Base-by-base conservation (phyloP, 1,139 yeast genomes). In the Zygoascus meyerae region DNA sequence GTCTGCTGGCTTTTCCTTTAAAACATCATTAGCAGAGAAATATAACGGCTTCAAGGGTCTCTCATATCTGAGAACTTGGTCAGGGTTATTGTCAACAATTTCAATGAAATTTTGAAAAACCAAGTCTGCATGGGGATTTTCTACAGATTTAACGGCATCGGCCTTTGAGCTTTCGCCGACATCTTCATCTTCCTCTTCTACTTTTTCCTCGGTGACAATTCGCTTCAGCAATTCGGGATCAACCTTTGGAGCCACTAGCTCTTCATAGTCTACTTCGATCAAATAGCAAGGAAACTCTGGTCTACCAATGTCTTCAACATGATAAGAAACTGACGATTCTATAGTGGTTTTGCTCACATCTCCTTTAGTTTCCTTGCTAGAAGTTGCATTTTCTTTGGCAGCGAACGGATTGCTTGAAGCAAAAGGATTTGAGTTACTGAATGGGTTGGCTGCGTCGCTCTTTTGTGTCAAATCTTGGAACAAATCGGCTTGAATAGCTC, bases 61-160 rank as follows among this genome's bases (percentile, higher is more conserved):
- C 46, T 87, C 86, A 64, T 90, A 90, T 48, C 98, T 75, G 40
- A 92, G 72, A 2, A 92, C 86, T 65, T 92, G 98, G 1, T 75
- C 73, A 3, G 97, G 92, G 61, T 92, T 92, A 59, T 83, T 84
- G 12, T 81, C 81, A 9, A 86, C 83, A 2, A 79, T 71, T 45
- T 78, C 81, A 30, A 86, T 77, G 63, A 92, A 92, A 48, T 79
- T 77, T 60, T 85, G 90, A 66, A 92, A 92, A 51, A 57, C 53
- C 10, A 55, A 44, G 11, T 52, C 51, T 12, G 54, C 58, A 21
- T 21, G 26, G 5, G 55, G 42, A 15, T 54, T 58, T 39, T 46
- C 51, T 18, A 45, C 33, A n/a, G 45, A 44, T 8, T 48, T 26
- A 8, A 42, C 41, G 2, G 42, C 48, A 9, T 42, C 51, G 2